Evolutionary conservation across 768 basidiomycete genomes (phyloP), one percentile per base, ranked within the genome.

Genomic region (Dioszegia aurantiaca): DNA sequence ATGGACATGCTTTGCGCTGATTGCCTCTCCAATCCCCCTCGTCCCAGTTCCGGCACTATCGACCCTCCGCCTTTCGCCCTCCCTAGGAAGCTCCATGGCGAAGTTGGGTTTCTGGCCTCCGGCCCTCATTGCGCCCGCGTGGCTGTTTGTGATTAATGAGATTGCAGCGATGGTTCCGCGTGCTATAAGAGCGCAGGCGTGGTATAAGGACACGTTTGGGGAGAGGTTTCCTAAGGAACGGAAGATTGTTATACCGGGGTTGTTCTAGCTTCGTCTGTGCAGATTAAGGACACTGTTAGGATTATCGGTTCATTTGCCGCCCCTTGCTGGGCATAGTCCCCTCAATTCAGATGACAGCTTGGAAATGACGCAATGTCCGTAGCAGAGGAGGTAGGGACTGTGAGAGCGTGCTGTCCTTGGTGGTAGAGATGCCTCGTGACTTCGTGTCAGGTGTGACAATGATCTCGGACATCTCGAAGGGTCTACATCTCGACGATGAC

Each of bases 1-100:
- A 77, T 98, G 93, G 92, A 64, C 84, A 10, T 90, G 88, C 8
- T 97, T 87, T 74, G 87, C 89, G 1, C 73, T 95, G 37, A 88
- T 89, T 5, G 83, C 88, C 3, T 62, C 66, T 10, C 66, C 68
- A 12, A 59, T 60, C 36, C 51, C 51, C 14, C 24, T 53, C 51
- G 21, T 53, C 19, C 51, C 51, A 10, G 16, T 51, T 60, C 44
- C 46, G 69, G 37, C 37, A 49, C 10, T 39, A 44, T 39, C 43
- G 48, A 21, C 62, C 44, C 26, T 55, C 6, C 40, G 28, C 3
- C 43, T 53, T 21, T n/a, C 45, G 19, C 11, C 39, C 17, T 8
- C 10, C 33, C 43, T 44, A 23, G 28, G 40, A n/a, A 33, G 31
- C 24, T 39, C 26, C 14, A 19, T 52, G 23, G n/a, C 28, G 24